Evolutionary conservation across 2,329 filamentous ascomycete species (phyloP), one percentile per base, ranked within the genome.

Genomic region (Penicillium sp.): DNA sequence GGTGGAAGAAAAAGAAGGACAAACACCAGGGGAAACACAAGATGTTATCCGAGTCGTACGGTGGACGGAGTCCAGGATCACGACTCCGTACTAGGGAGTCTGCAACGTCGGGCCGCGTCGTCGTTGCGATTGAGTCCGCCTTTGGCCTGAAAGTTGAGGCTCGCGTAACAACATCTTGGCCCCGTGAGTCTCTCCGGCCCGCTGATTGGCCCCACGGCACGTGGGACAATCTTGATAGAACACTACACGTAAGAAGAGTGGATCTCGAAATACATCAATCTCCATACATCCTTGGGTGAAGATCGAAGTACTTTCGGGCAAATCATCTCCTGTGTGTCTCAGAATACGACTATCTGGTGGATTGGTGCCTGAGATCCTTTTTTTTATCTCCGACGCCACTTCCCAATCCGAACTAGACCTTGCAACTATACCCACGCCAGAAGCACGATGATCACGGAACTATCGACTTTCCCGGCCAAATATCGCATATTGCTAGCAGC

Each of bases 111-210:
- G 28, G 48, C 35, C 35, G 48, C 48, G 35, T 49, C 31, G 37
- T 51, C 37, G 31, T 38, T 39, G 31, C 14, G n/a, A 5, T 25
- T 37, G 28, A n/a, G 45, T 38, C 37, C 17, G 49, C 5, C 20
- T 39, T 38, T 20, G 49, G 49, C 49, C 49, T 49, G 45, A 49
- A 12, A 20, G 28, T 35, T 49, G 45, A 49, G 45, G 45, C 45
- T 31, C 25, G 43, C 42, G 4, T 20, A 28, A 12, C 28, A 12
- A 35, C 34, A 38, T 35, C 15, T 11, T 51, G 17, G 4, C 28
- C 48, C 20, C 49, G 35, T 51, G 49, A 51, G 49, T 8, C 17
- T 6, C 11, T 22, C 10, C 20, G 6, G 31, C 17, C 4, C 12
- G 11, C 49, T 51, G 49, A 39, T 51, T 51, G 49, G 49, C 49